phyloP scores from a whole-genome alignment of 768 basidiomycete species.

The Amanita muscaria region DNA sequence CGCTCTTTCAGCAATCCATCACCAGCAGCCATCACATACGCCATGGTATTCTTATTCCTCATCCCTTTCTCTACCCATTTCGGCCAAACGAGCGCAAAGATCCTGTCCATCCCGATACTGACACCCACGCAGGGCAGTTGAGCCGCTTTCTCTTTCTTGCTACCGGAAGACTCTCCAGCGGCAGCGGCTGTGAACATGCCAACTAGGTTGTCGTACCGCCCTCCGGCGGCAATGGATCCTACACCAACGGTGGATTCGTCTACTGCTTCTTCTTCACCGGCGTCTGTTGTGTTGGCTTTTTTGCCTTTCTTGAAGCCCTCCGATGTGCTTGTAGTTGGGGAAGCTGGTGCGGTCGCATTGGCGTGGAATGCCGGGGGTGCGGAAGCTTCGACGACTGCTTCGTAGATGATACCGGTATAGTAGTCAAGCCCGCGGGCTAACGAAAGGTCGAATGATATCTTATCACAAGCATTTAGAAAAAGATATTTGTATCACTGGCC shows the following conservation, averaged over 20 bases:
- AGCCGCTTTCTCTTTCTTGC: constrained; percentile 48
- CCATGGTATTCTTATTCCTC: constrained; percentile 86
- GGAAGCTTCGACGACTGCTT: constrained; percentile 88
- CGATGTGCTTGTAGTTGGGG: no score
- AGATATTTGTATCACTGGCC: no score
- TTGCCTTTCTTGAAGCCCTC: constrained; percentile 27
- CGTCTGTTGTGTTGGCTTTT: constrained; percentile 35
- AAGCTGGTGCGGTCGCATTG: constrained; percentile 23
- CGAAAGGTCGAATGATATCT: constrained; percentile 95
- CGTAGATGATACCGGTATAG: constrained; percentile 98
- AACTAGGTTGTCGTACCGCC: constrained; percentile 93
- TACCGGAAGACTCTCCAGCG: constrained; percentile 37
- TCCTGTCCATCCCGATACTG: constrained; percentile 86
- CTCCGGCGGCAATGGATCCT: constrained; percentile 98
- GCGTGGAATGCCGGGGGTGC: constrained; percentile 78
- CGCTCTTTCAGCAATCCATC: constrained; percentile 84
- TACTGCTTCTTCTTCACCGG: constrained; percentile 65
- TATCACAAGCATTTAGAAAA: not conserved
- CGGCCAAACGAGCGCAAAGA: constrained; percentile 87
- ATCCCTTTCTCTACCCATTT: constrained; percentile 74
- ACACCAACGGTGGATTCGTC: constrained; percentile 94
- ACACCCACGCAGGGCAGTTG: constrained; percentile 86
- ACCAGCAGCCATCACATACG: constrained; percentile 86
- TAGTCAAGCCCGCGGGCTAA: constrained; percentile 97
- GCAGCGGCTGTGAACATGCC: constrained; percentile 84